Evolutionary conservation across 2,329 filamentous ascomycete species (phyloP), one percentile per base, ranked within the genome.

Genomic region (Waltergamsia citrina): DNA sequence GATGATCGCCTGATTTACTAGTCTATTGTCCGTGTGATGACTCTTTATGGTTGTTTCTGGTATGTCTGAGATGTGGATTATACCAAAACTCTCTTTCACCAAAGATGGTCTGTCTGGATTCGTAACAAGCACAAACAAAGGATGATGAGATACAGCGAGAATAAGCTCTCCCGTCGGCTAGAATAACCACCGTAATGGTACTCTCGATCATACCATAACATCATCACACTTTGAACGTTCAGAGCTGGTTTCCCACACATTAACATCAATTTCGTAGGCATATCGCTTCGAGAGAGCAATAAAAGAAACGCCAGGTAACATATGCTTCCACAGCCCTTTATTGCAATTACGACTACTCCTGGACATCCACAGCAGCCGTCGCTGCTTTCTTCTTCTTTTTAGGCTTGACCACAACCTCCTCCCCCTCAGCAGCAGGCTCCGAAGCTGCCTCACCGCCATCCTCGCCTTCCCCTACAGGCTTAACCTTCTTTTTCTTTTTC

Each of bases 371-470:
- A 15, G 45, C 42, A 5, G 43, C 48, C 56, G 47, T 53, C n/a
- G n/a, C n/a, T n/a, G n/a, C 52, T 54, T 64, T n/a, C 45, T 60
- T 67, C 51, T 68, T 71, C 45, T 60, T 60, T 44, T 57, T 59
- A 38, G 54, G 54, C 36, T 51, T 53, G 31, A 39, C 45, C 6
- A 33, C 37, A 15, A 42, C 44, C 7, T 37, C 49, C 35, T 47
- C 27, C 7, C 41, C 46, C 19, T 52, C 38, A 32, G 12, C 35
- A 3, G 19, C 31, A 11, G 11, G 35, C 39, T 34, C 26, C 17
- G 36, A 36, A 41, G 26, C 25, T 10, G 40, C 47, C 2, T 37
- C 48, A 15, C 37, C 39, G 16, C 35, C 45, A n/a, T n/a, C n/a
- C 17, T 36, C 41, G 20, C 37, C 46, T 8, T 35, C 43, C 5